Conservation (phyloP, 2,329 filamentous ascomycete genomes). For the Lizonia empirigonia region DNA sequence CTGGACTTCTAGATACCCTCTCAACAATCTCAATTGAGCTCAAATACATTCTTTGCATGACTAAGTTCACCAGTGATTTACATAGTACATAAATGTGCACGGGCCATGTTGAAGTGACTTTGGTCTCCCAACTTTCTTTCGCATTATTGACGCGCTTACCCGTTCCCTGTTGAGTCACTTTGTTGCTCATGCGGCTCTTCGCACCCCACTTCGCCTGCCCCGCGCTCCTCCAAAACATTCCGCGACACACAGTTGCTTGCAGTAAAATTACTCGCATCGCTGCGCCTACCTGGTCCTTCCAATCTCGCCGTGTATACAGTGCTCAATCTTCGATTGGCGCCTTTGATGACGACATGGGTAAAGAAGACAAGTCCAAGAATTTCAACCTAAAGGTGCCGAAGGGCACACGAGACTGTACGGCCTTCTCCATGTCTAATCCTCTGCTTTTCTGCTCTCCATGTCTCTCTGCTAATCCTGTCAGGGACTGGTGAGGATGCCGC, state of each 20-base stretch:
- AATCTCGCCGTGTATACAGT: conserved; percentile 26
- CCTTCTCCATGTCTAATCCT: conserved; percentile 66
- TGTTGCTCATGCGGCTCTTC: conserved; percentile 37
- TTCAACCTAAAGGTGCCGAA: conserved; percentile 87
- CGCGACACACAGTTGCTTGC: conserved; percentile 26
- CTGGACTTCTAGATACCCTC: neutral
- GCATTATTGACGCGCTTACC: conserved; percentile 25
- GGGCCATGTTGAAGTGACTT: conserved; percentile 9
- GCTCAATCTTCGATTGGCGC: conserved; percentile 19
- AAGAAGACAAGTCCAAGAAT: conserved; percentile 49
- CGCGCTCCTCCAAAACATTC: conserved; percentile 33
- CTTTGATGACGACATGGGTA: conserved; percentile 51
- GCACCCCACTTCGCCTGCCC: conserved; percentile 40
- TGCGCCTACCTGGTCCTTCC: conserved; percentile 12
- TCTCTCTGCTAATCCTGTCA: conserved; percentile 24
- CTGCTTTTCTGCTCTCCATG: neutral
- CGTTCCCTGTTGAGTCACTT: conserved; percentile 36
- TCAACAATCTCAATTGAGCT: neutral
- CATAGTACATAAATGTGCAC: conserved; percentile 1
- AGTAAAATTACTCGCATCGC: conserved; percentile 21
- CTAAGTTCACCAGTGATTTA: neutral
- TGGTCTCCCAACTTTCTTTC: conserved; percentile 10
- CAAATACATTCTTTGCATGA: neutral
- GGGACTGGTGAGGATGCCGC: conserved; percentile 44
- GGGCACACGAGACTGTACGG: conserved; percentile 81